Evolutionary conservation across 768 basidiomycete species (phyloP).

Genomic region (Rhizopogon sp.): DNA sequence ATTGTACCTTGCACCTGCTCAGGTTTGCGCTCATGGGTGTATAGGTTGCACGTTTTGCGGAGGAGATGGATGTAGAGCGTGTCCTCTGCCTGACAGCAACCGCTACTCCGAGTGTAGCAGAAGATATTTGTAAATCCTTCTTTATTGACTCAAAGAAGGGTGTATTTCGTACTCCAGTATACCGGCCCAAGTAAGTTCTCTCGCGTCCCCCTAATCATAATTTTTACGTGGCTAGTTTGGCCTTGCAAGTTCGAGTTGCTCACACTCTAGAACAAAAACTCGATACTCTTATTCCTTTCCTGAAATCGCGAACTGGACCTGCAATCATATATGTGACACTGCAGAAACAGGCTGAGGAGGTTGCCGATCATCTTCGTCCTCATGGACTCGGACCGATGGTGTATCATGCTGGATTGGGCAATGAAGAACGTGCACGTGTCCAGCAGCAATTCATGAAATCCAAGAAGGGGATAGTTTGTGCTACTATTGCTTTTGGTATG

Average conservation of each 20-base stretch:
- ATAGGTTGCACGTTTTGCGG: constrained; percentile 41
- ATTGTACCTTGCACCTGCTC: neutral
- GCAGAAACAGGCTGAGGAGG: constrained; percentile 36
- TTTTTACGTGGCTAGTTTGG: constrained; percentile 21
- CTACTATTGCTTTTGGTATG: constrained; percentile 45
- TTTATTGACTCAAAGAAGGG: constrained; percentile 32
- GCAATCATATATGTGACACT: constrained; percentile 43
- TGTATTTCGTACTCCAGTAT: constrained; percentile 41
- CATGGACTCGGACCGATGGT: constrained; percentile 26
- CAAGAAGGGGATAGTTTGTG: constrained; percentile 33
- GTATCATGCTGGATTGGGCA: constrained; percentile 40
- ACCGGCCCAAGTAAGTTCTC: constrained; percentile 34
- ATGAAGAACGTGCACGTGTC: constrained; percentile 30
- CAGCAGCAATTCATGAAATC: constrained; percentile 37
- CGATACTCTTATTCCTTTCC: constrained; percentile 29
- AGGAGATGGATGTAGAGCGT: constrained; percentile 39
- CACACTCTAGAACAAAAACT: constrained; percentile 30
- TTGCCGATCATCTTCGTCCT: constrained; percentile 23
- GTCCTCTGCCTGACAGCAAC: constrained; percentile 44
- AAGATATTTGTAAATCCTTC: constrained; percentile 42
- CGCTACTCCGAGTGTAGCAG: constrained; percentile 36
- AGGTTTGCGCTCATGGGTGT: constrained; percentile 19
- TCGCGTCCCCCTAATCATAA: neutral
- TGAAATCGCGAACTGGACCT: constrained; percentile 33
- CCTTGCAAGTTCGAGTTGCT: constrained; percentile 30